Percentiles rank a stretch among this genome's conserved stretches.
phyloP scores from a whole-genome alignment of 441 rosid genomes.

The Brassica hybrid region DNA sequence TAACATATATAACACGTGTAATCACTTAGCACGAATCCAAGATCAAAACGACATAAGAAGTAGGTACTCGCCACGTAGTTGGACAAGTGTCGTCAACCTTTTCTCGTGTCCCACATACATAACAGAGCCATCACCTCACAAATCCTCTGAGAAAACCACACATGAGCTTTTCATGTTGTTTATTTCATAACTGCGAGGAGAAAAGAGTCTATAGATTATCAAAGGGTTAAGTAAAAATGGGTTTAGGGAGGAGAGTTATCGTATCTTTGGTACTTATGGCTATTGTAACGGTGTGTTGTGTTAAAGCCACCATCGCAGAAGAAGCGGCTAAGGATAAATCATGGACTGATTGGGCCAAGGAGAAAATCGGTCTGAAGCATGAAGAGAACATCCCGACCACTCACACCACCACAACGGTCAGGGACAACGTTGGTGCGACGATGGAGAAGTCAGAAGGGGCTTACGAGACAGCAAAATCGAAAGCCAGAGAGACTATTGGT shows the following conservation, averaged over 20 bases:
- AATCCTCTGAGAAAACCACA: neutral
- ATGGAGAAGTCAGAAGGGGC: constrained; percentile 31
- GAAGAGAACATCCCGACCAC: constrained; percentile 44
- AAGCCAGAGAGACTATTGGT: constrained; percentile 32
- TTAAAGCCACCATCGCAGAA: constrained; percentile 26
- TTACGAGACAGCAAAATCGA: constrained; percentile 35
- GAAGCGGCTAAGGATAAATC: constrained; percentile 46
- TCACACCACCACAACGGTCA: constrained; percentile 41
- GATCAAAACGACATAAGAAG: constrained; percentile 26
- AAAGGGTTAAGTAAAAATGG: constrained; percentile 18
- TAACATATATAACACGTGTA: constrained; percentile 32
- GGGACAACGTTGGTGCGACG: constrained; percentile 39
- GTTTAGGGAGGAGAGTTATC: constrained; percentile 22
- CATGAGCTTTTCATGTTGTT: too few species aligned
- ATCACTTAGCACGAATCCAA: constrained; percentile 34
- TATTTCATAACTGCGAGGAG: too few species aligned
- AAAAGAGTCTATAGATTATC: neutral
- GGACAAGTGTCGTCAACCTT: constrained; percentile 21
- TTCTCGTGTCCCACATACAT: constrained; percentile 26
- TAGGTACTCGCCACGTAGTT: constrained; percentile 27
- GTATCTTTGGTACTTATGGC: constrained; percentile 31
- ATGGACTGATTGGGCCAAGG: constrained; percentile 76
- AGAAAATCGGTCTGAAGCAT: constrained; percentile 58
- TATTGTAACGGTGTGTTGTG: constrained; percentile 23
- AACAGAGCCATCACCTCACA: constrained; percentile 27